Evolutionary conservation across 2,329 filamentous ascomycete species (phyloP).

Genomic region (Hymenoscyphus occultus): DNA sequence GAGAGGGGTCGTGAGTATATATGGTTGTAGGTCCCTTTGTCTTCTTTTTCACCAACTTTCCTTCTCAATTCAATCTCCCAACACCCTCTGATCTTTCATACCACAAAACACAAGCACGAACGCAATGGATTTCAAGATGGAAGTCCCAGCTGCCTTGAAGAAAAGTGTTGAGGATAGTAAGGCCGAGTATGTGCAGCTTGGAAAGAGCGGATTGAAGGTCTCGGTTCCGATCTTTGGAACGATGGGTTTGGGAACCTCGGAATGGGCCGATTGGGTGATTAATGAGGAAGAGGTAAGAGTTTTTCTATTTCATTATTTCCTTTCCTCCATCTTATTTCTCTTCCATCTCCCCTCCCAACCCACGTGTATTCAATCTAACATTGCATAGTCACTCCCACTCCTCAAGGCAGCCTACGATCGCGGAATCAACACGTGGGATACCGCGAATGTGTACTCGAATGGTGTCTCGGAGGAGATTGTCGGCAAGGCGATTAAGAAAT

Average conservation of each 20-base stretch:
- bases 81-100: neutral
- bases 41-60: neutral
- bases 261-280: constrained; percentile 54
- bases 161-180: constrained; percentile 42
- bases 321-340: neutral
- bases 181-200: constrained; percentile 51
- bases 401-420: constrained; percentile 62
- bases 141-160: constrained; percentile 19
- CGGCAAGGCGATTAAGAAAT: constrained; percentile 58
- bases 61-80: neutral
- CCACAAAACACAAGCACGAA: neutral
- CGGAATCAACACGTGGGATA: constrained; percentile 60
- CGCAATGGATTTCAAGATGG: neutral
- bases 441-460: constrained; percentile 55
- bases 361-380: neutral
- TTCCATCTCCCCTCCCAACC: neutral
- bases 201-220: constrained; percentile 59
- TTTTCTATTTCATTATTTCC: neutral
- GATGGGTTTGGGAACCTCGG: constrained; percentile 58
- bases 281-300: constrained; percentile 51
- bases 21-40: neutral
- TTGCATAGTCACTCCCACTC: constrained; percentile 46
- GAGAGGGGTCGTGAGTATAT: no score
- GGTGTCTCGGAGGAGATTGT: constrained; percentile 53
- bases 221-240: constrained; percentile 62